Percentiles rank a stretch among this genome's conserved stretches.
These are phyloP conservation scores for Globisporangium parvum DNA, from an alignment of 352 stramenopile species.

Conservation along the genomic window DNA sequence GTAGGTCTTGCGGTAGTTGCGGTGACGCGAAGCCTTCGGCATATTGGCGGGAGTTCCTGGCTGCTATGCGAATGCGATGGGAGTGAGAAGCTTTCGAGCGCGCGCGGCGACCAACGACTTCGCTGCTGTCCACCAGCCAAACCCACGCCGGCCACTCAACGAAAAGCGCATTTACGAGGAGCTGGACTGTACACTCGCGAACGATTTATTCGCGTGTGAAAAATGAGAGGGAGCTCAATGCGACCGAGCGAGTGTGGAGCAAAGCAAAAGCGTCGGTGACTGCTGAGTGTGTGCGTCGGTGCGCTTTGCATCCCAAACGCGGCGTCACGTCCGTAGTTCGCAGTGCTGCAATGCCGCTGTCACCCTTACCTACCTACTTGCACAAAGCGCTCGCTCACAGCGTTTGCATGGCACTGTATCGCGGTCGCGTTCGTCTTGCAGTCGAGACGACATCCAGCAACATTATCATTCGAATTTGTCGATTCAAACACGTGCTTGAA, in stretches of 20 bases:
- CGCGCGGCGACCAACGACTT: not conserved
- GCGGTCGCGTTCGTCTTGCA: too few relatives aligned
- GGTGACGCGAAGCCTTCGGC: slow-evolving; percentile 84
- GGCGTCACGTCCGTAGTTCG: too few relatives aligned
- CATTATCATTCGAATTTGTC: not conserved
- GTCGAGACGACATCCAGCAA: not conserved
- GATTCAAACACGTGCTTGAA: not conserved
- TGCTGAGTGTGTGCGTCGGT: too few relatives aligned
- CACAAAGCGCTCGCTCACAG: too few relatives aligned
- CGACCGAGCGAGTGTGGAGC: too few relatives aligned
- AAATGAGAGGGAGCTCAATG: too few relatives aligned
- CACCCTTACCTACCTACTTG: too few relatives aligned
- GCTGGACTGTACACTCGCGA: not conserved
- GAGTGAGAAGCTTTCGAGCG: slow-evolving; percentile 30
- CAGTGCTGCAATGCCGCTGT: too few relatives aligned
- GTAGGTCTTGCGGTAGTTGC: slow-evolving; percentile 97
- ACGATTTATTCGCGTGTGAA: not conserved
- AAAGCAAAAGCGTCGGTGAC: too few relatives aligned
- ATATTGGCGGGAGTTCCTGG: slow-evolving; percentile 71
- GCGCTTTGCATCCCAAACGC: too few relatives aligned
- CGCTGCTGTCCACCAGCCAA: slow-evolving; percentile 24
- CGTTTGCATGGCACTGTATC: too few relatives aligned
- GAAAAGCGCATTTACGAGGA: not conserved
- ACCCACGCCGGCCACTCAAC: not conserved
- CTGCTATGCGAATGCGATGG: slow-evolving; percentile 61